Evolutionary conservation across 768 basidiomycete species (phyloP), one percentile per base, ranked within the genome.

Genomic region (Suillus clintonianus): DNA sequence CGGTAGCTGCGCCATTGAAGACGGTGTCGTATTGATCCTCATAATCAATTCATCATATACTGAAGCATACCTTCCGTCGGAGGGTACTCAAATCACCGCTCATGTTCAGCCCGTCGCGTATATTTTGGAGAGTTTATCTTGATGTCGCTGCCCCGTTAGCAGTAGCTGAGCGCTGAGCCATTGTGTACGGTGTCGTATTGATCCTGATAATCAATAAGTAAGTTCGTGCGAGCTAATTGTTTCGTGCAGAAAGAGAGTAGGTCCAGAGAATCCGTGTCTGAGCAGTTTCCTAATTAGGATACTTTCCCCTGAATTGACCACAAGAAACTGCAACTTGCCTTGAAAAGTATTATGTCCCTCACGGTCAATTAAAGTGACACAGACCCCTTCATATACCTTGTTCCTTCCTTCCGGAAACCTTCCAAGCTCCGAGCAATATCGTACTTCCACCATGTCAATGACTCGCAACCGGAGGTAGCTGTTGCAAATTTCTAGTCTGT

Each of bases 41-140:
- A n/a, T n/a, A n/a, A n/a, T n/a, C n/a, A n/a, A n/a, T n/a, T n/a
- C n/a, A n/a, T n/a, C n/a, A n/a, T n/a, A n/a, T n/a, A n/a, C n/a
- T n/a, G n/a, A n/a, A n/a, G n/a, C 2, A 62, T 69, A 97, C 97
- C 97, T 86, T 99, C 97, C 57, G 5, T 47, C 45, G 96, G 98
- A 60, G 97, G 97, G 80, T 99, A 76, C 97, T 97, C 22, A 99
- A 83, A 73, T 99, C 97, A 79, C 94, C n/a, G n/a, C 96, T 63
- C n/a, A n/a, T n/a, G n/a, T n/a, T n/a, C n/a, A n/a, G n/a, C 97
- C 97, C 66, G 97, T 99, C 14, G 95, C 95, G 83, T 99, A 97
- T 72, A 99, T 98, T 36, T 97, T 97, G 65, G 97, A 97, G 74
- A 97, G 71, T 93, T 91, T 78, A 91, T 94, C 67, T 86, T 88